phyloP scores from a whole-genome alignment of 345 rosid species.

The Citrus mangshanensis region DNA sequence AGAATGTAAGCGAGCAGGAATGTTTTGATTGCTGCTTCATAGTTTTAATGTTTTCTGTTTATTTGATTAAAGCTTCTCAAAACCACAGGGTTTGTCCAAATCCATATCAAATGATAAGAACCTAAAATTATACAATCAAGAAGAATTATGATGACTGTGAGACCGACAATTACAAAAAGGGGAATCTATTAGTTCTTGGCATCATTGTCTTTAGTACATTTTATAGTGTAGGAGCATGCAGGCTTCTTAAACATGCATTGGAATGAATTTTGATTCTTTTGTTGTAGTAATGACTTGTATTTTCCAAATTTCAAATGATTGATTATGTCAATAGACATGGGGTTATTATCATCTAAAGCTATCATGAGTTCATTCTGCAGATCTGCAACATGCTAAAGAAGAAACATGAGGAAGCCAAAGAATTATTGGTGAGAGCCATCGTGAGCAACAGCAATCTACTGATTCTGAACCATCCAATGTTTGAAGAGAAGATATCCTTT shows the following conservation, averaged over 20 bases:
- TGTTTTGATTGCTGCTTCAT: background rate
- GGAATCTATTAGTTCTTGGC: background rate
- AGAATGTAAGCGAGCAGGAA: conserved; percentile 50
- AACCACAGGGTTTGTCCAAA: background rate
- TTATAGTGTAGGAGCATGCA: background rate
- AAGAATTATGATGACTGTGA: background rate
- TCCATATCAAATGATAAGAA: background rate
- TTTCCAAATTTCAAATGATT: background rate
- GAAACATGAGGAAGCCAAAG: conserved; percentile 86
- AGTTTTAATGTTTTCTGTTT: background rate
- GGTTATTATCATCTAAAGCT: background rate
- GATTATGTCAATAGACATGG: background rate
- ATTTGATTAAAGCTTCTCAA: background rate
- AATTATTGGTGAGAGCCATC: conserved; percentile 71
- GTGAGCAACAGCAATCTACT: conserved; percentile 74
- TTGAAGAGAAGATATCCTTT: conserved; percentile 87
- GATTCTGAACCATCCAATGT: conserved; percentile 84
- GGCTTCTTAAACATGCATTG: background rate
- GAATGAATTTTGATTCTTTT: background rate
- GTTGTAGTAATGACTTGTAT: background rate
- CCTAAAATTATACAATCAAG: background rate
- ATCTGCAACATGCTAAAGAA: conserved; percentile 75
- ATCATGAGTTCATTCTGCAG: conserved; percentile 33
- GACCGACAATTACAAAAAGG: background rate
- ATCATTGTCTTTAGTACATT: background rate